Conservation (phyloP, 108 stramenopile genomes). For the Cyclotella choctawhatcheeana region DNA sequence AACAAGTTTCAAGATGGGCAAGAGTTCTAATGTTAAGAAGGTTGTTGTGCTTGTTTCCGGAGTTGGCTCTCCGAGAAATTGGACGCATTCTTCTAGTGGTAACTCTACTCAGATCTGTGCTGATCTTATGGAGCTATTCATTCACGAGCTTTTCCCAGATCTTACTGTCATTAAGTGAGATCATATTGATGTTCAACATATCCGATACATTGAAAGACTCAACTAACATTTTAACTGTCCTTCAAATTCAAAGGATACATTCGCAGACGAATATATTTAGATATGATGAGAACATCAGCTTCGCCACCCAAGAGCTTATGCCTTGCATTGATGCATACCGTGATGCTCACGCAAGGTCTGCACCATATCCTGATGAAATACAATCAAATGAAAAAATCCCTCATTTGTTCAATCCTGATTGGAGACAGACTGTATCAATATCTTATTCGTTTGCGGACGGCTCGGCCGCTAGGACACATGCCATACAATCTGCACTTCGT, state of each 20-base stretch:
- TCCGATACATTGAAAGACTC: background rate
- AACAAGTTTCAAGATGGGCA: constrained; percentile 11
- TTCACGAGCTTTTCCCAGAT: constrained; percentile 70
- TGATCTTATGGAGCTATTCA: constrained; percentile 82
- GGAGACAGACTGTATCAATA: constrained; percentile 81
- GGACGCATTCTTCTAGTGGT: constrained; percentile 78
- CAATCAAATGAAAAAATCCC: background rate
- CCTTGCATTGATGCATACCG: constrained; percentile 88
- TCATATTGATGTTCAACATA: background rate
- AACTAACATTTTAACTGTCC: background rate
- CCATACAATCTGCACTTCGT: constrained; percentile 93
- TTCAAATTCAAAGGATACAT: constrained; percentile 62
- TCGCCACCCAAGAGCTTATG: constrained; percentile 90
- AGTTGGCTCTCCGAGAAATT: constrained; percentile 91
- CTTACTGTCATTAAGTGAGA: constrained; percentile 68
- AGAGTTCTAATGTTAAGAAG: constrained; percentile 63
- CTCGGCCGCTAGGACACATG: constrained; percentile 90
- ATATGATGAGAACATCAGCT: constrained; percentile 96
- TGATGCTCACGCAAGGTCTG: constrained; percentile 74
- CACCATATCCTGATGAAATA: constrained; percentile 61
- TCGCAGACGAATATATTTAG: constrained; percentile 93
- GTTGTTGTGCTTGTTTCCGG: constrained; percentile 89
- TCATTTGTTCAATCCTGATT: constrained; percentile 66
- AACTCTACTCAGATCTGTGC: constrained; percentile 90
- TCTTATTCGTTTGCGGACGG: constrained; percentile 96